Conservation (phyloP, 2,329 filamentous ascomycete species). For the Cercospora sojina region DNA sequence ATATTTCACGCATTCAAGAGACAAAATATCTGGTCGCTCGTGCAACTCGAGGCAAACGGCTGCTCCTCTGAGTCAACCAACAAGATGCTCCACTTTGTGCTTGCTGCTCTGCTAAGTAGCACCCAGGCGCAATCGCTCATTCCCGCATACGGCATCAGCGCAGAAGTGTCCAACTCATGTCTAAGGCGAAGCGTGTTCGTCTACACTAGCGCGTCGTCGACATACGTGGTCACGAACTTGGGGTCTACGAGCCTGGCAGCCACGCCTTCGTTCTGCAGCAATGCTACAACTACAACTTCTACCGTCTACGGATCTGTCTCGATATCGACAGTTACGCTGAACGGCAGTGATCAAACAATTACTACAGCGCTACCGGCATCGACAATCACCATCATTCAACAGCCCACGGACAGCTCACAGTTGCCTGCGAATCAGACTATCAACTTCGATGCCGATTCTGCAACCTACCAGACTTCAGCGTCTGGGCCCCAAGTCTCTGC, state of each 20-base stretch:
- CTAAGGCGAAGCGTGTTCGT: neutral
- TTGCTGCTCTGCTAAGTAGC: neutral
- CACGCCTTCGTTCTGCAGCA: slow-evolving; percentile 3
- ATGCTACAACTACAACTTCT: slow-evolving; percentile 1
- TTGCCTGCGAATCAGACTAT: neutral
- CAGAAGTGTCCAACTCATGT: neutral
- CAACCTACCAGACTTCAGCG: neutral
- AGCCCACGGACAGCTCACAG: neutral
- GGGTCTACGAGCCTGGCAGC: neutral
- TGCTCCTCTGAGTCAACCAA: neutral
- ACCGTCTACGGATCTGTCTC: neutral
- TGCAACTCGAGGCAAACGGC: neutral
- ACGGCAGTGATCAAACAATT: slow-evolving; percentile 1
- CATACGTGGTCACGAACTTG: slow-evolving; percentile 9
- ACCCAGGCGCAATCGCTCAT: neutral
- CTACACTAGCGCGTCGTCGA: slow-evolving; percentile 4
- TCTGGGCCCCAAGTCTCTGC: slow-evolving; percentile 9
- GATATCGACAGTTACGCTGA: neutral
- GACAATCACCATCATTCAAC: slow-evolving; percentile 8
- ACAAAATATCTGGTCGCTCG: neutral
- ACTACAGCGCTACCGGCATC: neutral
- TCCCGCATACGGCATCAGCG: neutral
- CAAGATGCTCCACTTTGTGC: neutral
- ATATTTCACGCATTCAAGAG: neutral
- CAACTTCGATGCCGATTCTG: slow-evolving; percentile 3